phyloP scores from a whole-genome alignment of 305 asterid genomes.

The Solanum hybrid region DNA sequence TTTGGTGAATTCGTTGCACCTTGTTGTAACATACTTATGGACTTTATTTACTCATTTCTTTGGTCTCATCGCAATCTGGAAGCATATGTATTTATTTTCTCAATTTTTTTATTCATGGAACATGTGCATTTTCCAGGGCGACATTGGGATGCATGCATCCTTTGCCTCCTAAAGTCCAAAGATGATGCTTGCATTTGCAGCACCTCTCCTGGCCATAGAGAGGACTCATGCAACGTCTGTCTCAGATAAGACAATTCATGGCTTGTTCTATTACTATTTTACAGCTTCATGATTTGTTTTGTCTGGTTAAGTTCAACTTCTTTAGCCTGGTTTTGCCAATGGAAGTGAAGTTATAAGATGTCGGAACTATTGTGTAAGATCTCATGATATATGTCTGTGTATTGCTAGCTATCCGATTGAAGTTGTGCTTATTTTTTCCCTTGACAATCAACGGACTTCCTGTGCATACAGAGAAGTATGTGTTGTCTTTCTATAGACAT shows the following conservation, averaged over 20 bases:
- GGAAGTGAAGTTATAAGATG: neutral
- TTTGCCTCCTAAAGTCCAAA: constrained; percentile 6
- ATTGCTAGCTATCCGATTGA: neutral
- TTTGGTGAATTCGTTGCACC: neutral
- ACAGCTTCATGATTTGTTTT: constrained; percentile 4
- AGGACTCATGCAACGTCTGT: constrained; percentile 4
- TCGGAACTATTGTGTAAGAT: neutral
- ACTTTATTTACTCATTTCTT: neutral
- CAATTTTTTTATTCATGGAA: neutral
- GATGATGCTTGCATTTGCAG: constrained; percentile 7
- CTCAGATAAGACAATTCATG: constrained; percentile 7
- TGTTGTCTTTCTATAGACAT: neutral
- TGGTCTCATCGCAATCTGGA: neutral
- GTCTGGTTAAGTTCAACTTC: neutral
- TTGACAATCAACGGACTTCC: neutral
- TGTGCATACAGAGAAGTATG: neutral
- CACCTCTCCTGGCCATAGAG: constrained; percentile 5
- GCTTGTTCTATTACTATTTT: constrained; percentile 1
- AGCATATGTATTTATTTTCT: neutral
- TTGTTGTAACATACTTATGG: neutral
- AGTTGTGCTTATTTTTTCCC: neutral
- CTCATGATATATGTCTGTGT: neutral
- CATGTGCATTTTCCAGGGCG: constrained; percentile 6
- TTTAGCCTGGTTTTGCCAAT: neutral
- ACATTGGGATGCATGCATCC: constrained; percentile 7